Evolutionary conservation across 2,329 filamentous ascomycete species (phyloP).

Genomic region (Venturia aucupariae): DNA sequence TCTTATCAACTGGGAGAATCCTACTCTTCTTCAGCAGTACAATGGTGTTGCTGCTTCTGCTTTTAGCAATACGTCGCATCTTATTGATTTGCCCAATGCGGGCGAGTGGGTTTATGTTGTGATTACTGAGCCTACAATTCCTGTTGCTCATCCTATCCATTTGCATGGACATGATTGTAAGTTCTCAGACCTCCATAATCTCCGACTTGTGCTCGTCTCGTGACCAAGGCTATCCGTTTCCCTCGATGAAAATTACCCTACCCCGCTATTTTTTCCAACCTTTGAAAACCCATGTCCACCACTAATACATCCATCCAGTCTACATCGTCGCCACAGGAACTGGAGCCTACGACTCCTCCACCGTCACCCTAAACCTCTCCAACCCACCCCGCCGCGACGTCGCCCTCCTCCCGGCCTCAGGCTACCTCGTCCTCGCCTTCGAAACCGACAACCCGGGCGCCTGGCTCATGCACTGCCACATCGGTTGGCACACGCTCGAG

Average conservation of each 20-base stretch:
- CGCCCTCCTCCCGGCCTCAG: conserved; percentile 24
- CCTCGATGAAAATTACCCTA: not conserved
- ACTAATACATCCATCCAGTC: not conserved
- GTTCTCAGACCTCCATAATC: not conserved
- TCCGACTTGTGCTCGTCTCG: too few relatives aligned
- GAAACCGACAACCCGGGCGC: conserved; percentile 29
- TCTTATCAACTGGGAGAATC: conserved; percentile 29
- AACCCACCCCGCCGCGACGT: conserved; percentile 28
- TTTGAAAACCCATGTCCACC: not conserved
- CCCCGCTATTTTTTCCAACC: conserved; percentile 1
- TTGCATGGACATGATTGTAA: conserved; percentile 24
- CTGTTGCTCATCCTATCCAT: conserved; percentile 15
- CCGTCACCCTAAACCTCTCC: conserved; percentile 20
- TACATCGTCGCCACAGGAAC: conserved; percentile 23
- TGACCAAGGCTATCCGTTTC: not conserved
- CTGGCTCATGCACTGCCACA: conserved; percentile 31
- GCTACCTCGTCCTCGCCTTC: conserved; percentile 27
- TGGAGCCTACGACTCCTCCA: conserved; percentile 19
- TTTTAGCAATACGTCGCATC: conserved; percentile 27
- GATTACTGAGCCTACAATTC: conserved; percentile 11
- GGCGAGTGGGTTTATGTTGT: conserved; percentile 15
- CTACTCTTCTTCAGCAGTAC: conserved; percentile 29
- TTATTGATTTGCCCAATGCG: conserved; percentile 17
- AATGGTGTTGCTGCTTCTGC: conserved; percentile 29
- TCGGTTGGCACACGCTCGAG: conserved; percentile 27